Conservation (phyloP, 1,284 basidiomycete species). For the Ustilago xerochloae region DNA sequence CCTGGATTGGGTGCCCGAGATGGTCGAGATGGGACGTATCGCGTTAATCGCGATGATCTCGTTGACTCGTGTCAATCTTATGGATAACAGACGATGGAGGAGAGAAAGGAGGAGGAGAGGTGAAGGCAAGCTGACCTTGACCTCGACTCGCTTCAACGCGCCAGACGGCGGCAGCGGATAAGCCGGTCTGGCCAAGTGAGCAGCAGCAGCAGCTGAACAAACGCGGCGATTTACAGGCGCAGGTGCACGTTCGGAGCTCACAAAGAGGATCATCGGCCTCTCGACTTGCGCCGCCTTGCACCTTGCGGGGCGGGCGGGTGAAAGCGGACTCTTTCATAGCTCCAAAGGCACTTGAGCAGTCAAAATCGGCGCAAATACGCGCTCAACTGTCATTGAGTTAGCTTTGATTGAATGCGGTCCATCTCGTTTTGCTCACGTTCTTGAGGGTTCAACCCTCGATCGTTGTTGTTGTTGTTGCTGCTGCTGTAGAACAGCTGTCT, state of each 20-base stretch:
- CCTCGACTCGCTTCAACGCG: not conserved
- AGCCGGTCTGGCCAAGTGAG: conserved; percentile 10
- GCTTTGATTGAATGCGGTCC: not conserved
- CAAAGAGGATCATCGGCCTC: too few species aligned
- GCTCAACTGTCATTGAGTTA: not conserved
- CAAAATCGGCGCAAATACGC: not conserved
- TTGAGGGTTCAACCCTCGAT: not conserved
- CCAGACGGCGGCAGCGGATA: conserved; percentile 18
- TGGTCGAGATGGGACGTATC: conserved; percentile 45
- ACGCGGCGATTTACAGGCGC: not conserved
- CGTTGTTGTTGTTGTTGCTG: not conserved
- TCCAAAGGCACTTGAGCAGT: not conserved
- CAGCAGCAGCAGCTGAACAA: too few species aligned
- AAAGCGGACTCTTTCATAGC: not conserved
- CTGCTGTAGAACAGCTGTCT: not conserved
- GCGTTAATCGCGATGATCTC: conserved; percentile 48
- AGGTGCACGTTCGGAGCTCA: conserved; percentile 13
- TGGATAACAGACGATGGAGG: conserved; percentile 15
- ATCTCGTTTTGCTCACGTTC: conserved; percentile 7
- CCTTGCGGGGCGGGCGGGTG: not conserved
- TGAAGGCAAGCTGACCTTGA: conserved; percentile 1
- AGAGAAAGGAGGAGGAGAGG: conserved; percentile 6
- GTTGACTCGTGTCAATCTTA: conserved; percentile 27
- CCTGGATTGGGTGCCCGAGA: conserved; percentile 61
- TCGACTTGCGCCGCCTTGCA: not conserved